phyloP scores from a whole-genome alignment of 176 grass and related monocot species.

The Hsuehochloa calcarea region DNA sequence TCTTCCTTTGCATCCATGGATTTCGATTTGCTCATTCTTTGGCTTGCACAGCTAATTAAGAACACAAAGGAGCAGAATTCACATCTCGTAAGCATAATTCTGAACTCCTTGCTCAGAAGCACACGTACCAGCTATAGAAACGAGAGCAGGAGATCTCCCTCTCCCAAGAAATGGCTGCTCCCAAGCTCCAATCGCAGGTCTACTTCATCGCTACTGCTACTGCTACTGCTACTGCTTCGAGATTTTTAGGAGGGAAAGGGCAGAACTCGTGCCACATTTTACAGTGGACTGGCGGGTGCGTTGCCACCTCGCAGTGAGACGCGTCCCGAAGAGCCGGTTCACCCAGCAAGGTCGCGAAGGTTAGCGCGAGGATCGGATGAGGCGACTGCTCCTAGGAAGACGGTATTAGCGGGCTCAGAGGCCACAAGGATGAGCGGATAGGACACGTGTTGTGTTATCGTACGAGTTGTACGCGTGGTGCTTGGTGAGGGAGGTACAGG shows the following conservation, averaged over 20 bases:
- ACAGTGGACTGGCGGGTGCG: neutral
- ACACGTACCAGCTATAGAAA: slow-evolving; percentile 1
- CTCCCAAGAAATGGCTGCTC: neutral
- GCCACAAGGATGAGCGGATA: neutral
- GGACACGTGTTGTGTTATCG: neutral
- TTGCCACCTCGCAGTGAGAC: neutral
- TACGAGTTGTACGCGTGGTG: neutral
- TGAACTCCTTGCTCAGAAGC: neutral
- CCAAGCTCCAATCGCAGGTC: neutral
- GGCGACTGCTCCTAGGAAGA: neutral
- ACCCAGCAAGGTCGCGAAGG: neutral
- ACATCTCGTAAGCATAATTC: neutral
- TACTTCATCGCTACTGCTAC: neutral
- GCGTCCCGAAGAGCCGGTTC: neutral
- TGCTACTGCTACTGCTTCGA: neutral
- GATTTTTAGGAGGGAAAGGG: neutral
- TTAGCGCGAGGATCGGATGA: slow-evolving; percentile 11
- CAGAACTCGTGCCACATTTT: neutral
- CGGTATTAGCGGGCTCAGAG: neutral
- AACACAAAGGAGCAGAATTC: neutral
- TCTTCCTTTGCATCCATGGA: neutral
- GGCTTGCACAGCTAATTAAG: neutral
- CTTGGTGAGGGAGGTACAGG: neutral
- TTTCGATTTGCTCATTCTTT: neutral
- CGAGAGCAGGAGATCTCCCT: neutral